phyloP scores from a whole-genome alignment of 2,329 filamentous ascomycete genomes.

The Calonectria hongkongensis region DNA sequence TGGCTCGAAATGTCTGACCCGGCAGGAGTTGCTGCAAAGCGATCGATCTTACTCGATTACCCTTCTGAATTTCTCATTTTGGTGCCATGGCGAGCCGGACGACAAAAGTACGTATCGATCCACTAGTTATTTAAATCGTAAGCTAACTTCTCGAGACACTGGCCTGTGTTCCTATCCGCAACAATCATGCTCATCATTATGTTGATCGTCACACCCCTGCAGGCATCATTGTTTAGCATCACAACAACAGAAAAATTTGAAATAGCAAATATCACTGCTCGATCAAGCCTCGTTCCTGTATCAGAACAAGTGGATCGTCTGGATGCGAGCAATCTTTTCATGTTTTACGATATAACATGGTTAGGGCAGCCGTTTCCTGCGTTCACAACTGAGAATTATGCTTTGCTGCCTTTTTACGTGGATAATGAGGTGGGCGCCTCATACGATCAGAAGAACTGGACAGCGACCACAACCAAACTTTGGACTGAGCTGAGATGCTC shows the following conservation, averaged over 20 bases:
- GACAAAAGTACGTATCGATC: neutral
- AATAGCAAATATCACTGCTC: neutral
- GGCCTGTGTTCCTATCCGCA: constrained; percentile 32
- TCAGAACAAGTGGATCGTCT: neutral
- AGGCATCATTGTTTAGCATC: constrained; percentile 16
- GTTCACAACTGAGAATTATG: constrained; percentile 22
- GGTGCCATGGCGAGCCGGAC: constrained; percentile 23
- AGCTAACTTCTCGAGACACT: constrained; percentile 10
- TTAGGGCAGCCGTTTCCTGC: constrained; percentile 15
- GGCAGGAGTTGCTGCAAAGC: neutral
- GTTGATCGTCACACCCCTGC: constrained; percentile 28
- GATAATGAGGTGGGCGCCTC: neutral
- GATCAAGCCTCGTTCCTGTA: constrained; percentile 1
- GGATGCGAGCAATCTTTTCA: neutral
- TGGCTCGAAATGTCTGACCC: constrained; percentile 29
- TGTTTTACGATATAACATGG: constrained; percentile 7
- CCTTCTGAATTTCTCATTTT: constrained; percentile 27
- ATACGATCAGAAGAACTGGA: neutral
- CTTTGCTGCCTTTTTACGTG: constrained; percentile 28
- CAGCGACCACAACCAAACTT: neutral
- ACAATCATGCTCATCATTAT: constrained; percentile 24
- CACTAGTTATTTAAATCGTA: neutral
- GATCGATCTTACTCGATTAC: constrained; percentile 29
- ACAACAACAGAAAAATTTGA: neutral
- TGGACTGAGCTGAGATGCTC: constrained; percentile 3